A percentile compares a stretch with the other conserved stretches of the same genome.
phyloP scores from a whole-genome alignment of 1,139 yeast species.

The Pichia sp. region DNA sequence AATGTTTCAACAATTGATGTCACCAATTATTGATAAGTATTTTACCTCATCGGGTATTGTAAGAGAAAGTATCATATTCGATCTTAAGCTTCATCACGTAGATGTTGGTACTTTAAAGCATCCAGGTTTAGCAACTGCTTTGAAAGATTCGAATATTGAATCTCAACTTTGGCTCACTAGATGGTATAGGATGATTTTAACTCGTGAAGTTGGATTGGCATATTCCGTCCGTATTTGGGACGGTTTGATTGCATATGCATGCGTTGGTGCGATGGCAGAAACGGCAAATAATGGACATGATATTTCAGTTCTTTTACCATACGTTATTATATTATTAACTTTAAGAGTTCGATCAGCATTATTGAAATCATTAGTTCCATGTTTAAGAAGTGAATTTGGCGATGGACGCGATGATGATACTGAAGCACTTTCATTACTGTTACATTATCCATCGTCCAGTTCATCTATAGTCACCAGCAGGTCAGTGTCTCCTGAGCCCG shows the following conservation, averaged over 20 bases:
- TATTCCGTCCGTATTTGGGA: conserved; percentile 51
- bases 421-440: conserved; percentile 49
- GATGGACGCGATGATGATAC: conserved; percentile 40
- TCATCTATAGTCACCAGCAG: background rate
- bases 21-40: conserved; percentile 36
- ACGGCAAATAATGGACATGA: conserved; percentile 16
- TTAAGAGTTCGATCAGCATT: conserved; percentile 38
- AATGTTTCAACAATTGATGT: conserved; percentile 39
- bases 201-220: conserved; percentile 53
- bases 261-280: conserved; percentile 13
- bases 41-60: conserved; percentile 28
- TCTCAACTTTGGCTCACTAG: conserved; percentile 64
- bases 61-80: conserved; percentile 37
- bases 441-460: conserved; percentile 49
- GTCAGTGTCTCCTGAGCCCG: background rate
- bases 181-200: conserved; percentile 51
- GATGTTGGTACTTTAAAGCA: conserved; percentile 28
- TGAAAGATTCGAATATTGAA: conserved; percentile 38
- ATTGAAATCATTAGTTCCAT: conserved; percentile 6
- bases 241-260: conserved; percentile 39
- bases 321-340: conserved; percentile 45
- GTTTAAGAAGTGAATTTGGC: background rate
- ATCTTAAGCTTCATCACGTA: conserved; percentile 38
- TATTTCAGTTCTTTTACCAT: conserved; percentile 40
- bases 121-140: conserved; percentile 39